Evolutionary conservation across 768 basidiomycete genomes (phyloP), one percentile per base, ranked within the genome.

Genomic region (Amyloporia xantha): DNA sequence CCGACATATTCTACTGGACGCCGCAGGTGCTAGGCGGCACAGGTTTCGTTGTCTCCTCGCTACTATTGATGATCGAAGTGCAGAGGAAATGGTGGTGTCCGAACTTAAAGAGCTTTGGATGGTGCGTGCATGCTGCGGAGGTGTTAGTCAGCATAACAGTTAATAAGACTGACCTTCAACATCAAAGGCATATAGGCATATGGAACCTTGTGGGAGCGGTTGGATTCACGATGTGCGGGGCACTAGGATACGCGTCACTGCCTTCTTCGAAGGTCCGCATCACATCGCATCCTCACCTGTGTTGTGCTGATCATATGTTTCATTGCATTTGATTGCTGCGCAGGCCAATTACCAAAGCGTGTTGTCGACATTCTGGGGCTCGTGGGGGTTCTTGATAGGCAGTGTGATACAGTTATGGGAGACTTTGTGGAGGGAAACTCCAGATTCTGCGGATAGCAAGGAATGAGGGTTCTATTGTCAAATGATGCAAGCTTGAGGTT

Each of bases 321-420:
- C n/a, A n/a, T n/a, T n/a, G n/a, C n/a, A n/a, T n/a, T n/a, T 35
- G 13, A 13, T 17, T 21, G 12, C 3, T 37, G 28, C 19, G 28
- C 44, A 61, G 59, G 71, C 66, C 13, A 67, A 68, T 36, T 82
- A 79, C 54, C 71, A 82, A 58, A 78, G 76, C 57, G 68, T 71
- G 5, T 59, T 78, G 40, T 68, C 68, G 4, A 82, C 80, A 0
- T 82, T 78, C 56, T 81, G 78, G 77, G 75, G 73, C 19, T 69
- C 73, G 4, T 82, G 79, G 77, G 79, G 75, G 2, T 84, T 84
- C 66, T 64, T 84, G 62, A 74, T 82, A 38, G 79, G 78, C 3
- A 78, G 76, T 53, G 53, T 73, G 0, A 56, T 78, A 15, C 81
- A 82, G 63, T 67, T 75, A 64, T 79, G 75, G 51, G 79, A 81